Percentiles rank a stretch among this genome's conserved stretches.
Conservation (phyloP, 108 stramenopile species). For the Cyclotella atomus region DNA sequence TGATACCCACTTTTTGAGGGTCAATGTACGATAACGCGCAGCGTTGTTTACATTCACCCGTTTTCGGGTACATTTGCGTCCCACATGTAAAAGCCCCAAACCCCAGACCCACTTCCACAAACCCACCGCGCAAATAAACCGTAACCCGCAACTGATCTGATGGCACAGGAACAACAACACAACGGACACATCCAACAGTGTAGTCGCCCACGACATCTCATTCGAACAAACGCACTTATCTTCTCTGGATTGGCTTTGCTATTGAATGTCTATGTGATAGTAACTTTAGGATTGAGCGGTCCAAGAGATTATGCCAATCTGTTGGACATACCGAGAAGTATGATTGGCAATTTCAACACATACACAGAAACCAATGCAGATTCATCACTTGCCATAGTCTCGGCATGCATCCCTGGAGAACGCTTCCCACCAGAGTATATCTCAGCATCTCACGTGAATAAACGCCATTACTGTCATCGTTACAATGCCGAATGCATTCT, state of each 20-base stretch:
- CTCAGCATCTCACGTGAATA: slow-evolving; percentile 12
- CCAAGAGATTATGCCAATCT: background rate
- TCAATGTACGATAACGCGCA: no score
- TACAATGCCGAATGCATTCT: slow-evolving; percentile 21
- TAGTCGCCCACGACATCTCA: no score
- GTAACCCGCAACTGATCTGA: no score
- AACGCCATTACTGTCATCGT: slow-evolving; percentile 15
- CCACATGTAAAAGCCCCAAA: no score
- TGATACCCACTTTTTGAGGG: no score
- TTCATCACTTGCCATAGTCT: slow-evolving; percentile 19
- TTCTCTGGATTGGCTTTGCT: background rate
- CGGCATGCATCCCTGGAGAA: slow-evolving; percentile 27
- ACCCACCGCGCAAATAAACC: no score
- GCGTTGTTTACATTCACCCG: no score
- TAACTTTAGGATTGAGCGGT: background rate
- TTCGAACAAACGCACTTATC: background rate
- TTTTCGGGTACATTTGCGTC: no score
- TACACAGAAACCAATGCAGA: background rate
- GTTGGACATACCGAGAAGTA: background rate
- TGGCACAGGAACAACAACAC: background rate
- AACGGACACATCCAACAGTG: no score
- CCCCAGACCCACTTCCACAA: no score
- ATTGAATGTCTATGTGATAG: slow-evolving; percentile 5
- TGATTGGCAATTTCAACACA: no score
- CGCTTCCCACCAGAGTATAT: slow-evolving; percentile 27